A percentile compares a stretch with the other conserved stretches of the same genome.
These are phyloP conservation scores for Thalassiosira delicatula DNA, from an alignment of 352 stramenopile species.

Conservation along the genomic window DNA sequence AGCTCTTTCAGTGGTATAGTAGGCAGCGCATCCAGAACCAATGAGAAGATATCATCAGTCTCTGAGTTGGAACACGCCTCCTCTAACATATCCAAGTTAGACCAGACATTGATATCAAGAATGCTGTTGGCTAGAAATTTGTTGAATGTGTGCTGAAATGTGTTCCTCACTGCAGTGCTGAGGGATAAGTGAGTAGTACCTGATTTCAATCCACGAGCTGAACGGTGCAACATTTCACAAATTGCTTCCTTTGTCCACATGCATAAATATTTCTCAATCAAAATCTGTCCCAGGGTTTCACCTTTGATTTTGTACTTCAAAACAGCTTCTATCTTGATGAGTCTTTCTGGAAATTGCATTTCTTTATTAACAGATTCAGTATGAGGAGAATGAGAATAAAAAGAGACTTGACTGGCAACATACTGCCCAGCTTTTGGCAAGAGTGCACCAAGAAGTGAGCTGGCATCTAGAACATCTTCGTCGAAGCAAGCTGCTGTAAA, in stretches of 20 bases:
- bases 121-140: slow-evolving; percentile 53
- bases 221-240: slow-evolving; percentile 29
- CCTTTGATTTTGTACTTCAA: slow-evolving; percentile 20
- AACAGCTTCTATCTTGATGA: slow-evolving; percentile 33
- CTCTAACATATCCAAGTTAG: slow-evolving; percentile 54
- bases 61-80: slow-evolving; percentile 13
- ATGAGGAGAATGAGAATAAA: slow-evolving; percentile 46
- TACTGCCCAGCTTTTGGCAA: slow-evolving; percentile 55
- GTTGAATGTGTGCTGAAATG: slow-evolving; percentile 58
- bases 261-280: slow-evolving; percentile 40
- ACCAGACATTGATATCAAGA: slow-evolving; percentile 52
- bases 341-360: slow-evolving; percentile 39
- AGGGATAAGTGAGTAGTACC: slow-evolving; percentile 49
- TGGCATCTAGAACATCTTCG: slow-evolving; percentile 6
- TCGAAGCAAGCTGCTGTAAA: slow-evolving; percentile 49
- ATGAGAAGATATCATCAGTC: slow-evolving; percentile 41
- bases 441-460: slow-evolving; percentile 31
- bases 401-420: slow-evolving; percentile 45
- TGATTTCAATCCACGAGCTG: slow-evolving; percentile 30
- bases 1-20: slow-evolving; percentile 44
- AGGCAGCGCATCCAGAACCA: slow-evolving; percentile 32
- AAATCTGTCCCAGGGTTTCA: slow-evolving; percentile 20
- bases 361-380: slow-evolving; percentile 43
- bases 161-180: slow-evolving; percentile 34
- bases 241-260: slow-evolving; percentile 46